A percentile compares a stretch with the other conserved stretches of the same genome.
phyloP scores from a whole-genome alignment of 2,329 filamentous ascomycete species.

The Colletotrichum sp. region DNA sequence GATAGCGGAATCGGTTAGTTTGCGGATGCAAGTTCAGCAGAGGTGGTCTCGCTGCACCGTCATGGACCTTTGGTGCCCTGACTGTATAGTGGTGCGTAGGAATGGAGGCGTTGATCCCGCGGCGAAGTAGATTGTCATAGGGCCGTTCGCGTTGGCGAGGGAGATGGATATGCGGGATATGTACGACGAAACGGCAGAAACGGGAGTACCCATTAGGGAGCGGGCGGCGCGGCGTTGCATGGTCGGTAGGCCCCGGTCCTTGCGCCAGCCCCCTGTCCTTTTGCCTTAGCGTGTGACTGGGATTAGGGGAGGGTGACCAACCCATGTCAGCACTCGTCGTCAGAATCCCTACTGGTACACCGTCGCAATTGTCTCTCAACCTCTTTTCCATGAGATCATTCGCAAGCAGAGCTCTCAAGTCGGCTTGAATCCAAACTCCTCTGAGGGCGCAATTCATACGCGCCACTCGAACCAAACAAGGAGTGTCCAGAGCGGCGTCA shows the following conservation, averaged over 20 bases:
- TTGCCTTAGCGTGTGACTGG: conserved; percentile 7
- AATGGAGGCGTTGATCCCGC: neutral
- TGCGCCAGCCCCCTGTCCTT: conserved; percentile 13
- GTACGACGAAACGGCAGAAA: conserved; percentile 19
- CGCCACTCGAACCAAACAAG: neutral
- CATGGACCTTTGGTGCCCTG: neutral
- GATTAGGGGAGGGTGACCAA: neutral
- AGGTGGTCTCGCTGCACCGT: neutral
- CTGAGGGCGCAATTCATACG: neutral
- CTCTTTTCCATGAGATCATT: neutral
- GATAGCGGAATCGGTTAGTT: conserved; percentile 10
- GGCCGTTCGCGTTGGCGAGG: conserved; percentile 6
- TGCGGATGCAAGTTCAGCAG: neutral
- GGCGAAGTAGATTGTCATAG: neutral
- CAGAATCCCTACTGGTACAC: neutral
- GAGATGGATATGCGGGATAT: conserved; percentile 20
- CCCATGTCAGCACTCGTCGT: neutral
- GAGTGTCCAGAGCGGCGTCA: neutral
- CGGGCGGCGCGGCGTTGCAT: conserved; percentile 22
- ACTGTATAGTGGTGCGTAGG: neutral
- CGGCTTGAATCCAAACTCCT: neutral
- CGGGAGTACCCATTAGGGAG: conserved; percentile 25
- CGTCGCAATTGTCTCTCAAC: neutral
- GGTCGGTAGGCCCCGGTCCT: conserved; percentile 20
- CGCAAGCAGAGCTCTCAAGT: neutral